Percentiles rank a stretch among this genome's conserved stretches.
Evolutionary conservation across 2,329 filamentous ascomycete species (phyloP).

Genomic region (Septoria linicola): DNA sequence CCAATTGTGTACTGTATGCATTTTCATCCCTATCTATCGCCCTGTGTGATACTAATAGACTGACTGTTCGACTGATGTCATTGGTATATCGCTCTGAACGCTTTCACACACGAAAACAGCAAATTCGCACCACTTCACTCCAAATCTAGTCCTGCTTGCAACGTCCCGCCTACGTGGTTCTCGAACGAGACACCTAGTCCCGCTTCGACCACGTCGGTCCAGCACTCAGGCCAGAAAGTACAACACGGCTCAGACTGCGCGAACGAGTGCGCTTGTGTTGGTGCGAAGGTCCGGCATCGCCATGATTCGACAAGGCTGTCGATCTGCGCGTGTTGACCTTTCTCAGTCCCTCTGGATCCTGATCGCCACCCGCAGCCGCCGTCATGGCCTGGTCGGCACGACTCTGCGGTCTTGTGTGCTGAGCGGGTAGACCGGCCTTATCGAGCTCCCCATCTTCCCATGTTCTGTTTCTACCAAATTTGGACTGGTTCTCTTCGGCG

Average conservation of each 20-base stretch:
- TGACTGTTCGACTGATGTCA: too few species aligned
- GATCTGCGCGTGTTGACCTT: conserved; percentile 20
- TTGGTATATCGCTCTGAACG: too few species aligned
- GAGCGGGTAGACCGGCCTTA: conserved; percentile 29
- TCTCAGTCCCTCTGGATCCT: conserved; percentile 14
- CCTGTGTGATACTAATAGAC: too few species aligned
- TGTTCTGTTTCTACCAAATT: conserved; percentile 17
- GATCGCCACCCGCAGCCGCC: conserved; percentile 22
- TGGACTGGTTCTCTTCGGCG: conserved; percentile 20
- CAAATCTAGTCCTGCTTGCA: too few species aligned
- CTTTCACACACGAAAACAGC: too few species aligned
- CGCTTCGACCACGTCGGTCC: conserved; percentile 34
- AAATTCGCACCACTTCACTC: too few species aligned
- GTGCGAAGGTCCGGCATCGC: conserved; percentile 2
- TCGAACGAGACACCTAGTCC: too few species aligned
- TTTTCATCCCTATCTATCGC: too few species aligned
- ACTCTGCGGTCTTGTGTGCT: conserved; percentile 24
- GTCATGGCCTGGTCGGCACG: conserved; percentile 20
- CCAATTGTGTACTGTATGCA: too few species aligned
- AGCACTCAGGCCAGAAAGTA: conserved; percentile 31
- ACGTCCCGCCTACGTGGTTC: too few species aligned
- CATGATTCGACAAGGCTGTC: conserved; percentile 18
- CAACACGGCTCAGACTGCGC: conserved; percentile 30
- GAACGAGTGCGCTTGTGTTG: conserved; percentile 21
- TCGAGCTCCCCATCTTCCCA: conserved; percentile 34